Evolutionary conservation across 169 alveolate species (phyloP).

Genomic region (Cryptosporidium muris): DNA sequence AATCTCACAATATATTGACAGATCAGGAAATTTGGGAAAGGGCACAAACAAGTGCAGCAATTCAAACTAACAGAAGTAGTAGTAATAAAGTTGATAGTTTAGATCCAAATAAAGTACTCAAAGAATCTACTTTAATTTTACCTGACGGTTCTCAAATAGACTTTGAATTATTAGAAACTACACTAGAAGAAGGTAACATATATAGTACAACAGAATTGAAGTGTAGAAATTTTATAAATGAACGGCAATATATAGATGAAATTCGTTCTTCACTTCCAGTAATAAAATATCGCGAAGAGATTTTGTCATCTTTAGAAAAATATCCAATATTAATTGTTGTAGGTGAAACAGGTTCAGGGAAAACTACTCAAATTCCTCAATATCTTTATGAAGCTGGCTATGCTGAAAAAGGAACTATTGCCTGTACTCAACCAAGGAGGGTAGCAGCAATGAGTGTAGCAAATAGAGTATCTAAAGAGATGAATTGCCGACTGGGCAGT

Average conservation of each 20-base stretch:
- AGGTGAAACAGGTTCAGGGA: conserved; percentile 99
- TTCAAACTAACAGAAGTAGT: not conserved
- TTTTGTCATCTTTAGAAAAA: conserved; percentile 88
- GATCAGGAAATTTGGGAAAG: conserved; percentile 66
- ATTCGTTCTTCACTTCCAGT: conserved; percentile 90
- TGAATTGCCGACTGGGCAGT: conserved; percentile 96
- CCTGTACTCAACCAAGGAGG: conserved; percentile 99
- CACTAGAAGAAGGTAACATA: not conserved
- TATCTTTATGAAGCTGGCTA: conserved; percentile 96
- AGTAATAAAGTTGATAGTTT: not conserved
- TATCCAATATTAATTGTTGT: conserved; percentile 93
- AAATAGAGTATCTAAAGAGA: conserved; percentile 97
- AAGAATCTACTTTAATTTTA: conserved; percentile 7
- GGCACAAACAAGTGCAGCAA: conserved; percentile 35
- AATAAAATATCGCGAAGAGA: conserved; percentile 90
- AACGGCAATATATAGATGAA: conserved; percentile 63
- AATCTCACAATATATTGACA: not conserved
- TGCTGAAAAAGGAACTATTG: conserved; percentile 93
- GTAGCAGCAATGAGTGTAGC: conserved; percentile 99
- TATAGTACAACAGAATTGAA: not conserved
- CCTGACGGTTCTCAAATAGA: conserved; percentile 58
- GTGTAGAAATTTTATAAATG: conserved; percentile 18
- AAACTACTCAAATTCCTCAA: conserved; percentile 99
- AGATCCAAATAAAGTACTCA: too few species aligned
- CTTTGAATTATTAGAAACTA: conserved; percentile 53